Evolutionary conservation across 2,329 filamentous ascomycete genomes (phyloP).

Genomic region (Seiridium unicorne): DNA sequence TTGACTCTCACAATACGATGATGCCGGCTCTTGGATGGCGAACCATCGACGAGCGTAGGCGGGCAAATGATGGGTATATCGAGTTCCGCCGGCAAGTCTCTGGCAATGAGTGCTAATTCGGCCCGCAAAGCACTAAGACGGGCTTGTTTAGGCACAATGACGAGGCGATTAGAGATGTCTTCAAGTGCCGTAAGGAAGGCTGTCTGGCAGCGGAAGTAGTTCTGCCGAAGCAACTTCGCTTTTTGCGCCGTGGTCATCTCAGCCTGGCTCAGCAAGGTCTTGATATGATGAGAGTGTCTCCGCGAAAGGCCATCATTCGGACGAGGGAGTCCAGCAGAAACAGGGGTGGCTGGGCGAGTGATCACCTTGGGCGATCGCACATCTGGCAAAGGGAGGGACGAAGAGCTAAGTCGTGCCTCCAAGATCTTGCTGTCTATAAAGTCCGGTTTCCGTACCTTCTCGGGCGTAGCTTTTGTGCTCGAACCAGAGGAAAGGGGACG

Average conservation of each 20-base stretch:
- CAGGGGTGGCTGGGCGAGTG: slow-evolving; percentile 56
- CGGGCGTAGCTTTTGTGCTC: not conserved
- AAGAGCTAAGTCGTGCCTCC: slow-evolving; percentile 65
- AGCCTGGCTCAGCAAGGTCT: slow-evolving; percentile 56
- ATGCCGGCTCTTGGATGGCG: slow-evolving; percentile 73
- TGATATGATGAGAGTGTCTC: slow-evolving; percentile 61
- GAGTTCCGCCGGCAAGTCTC: slow-evolving; percentile 79
- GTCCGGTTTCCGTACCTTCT: slow-evolving; percentile 36
- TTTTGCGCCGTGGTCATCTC: slow-evolving; percentile 66
- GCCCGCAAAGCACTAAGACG: slow-evolving; percentile 78
- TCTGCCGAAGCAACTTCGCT: slow-evolving; percentile 70
- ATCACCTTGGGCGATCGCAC: slow-evolving; percentile 49
- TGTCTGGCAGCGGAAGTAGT: slow-evolving; percentile 81
- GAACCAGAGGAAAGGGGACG: slow-evolving; percentile 4
- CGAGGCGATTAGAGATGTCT: slow-evolving; percentile 80
- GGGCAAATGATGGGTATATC: slow-evolving; percentile 82
- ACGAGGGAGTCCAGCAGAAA: slow-evolving; percentile 51
- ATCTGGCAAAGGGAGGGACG: slow-evolving; percentile 65
- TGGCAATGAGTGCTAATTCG: slow-evolving; percentile 76
- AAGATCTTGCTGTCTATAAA: slow-evolving; percentile 51
- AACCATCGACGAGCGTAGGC: slow-evolving; percentile 69
- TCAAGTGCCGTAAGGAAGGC: slow-evolving; percentile 79
- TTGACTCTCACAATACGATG: slow-evolving; percentile 82
- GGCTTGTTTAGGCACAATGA: slow-evolving; percentile 78
- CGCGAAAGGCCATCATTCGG: slow-evolving; percentile 49